Conservation (phyloP, 768 basidiomycete species). For the Pleurotus salmoneostramineus region DNA sequence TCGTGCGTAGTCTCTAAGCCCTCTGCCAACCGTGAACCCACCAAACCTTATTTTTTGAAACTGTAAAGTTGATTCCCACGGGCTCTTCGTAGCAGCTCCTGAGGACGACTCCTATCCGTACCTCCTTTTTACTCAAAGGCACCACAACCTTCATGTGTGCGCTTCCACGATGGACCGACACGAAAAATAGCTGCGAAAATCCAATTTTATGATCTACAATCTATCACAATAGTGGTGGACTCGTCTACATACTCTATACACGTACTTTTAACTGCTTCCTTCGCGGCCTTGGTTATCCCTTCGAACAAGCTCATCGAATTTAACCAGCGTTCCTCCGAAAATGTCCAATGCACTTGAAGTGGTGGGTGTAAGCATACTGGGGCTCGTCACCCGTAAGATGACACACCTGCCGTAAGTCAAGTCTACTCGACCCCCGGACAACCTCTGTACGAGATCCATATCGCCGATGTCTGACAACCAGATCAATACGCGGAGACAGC, state of each 20-base stretch:
- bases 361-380: slow-evolving; percentile 16
- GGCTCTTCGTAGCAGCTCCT: too few species aligned
- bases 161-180: too few species aligned
- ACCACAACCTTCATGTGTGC: too few species aligned
- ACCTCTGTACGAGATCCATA: slow-evolving; percentile 70
- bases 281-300: slow-evolving; percentile 14
- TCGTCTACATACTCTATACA: neutral
- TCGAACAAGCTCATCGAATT: slow-evolving; percentile 51
- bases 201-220: too few species aligned
- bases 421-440: slow-evolving; percentile 84
- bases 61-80: slow-evolving; percentile 8
- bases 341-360: slow-evolving; percentile 55
- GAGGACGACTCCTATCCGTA: too few species aligned
- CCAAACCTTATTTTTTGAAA: slow-evolving; percentile 6
- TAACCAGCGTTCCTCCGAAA: slow-evolving; percentile 64
- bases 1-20: slow-evolving; percentile 22
- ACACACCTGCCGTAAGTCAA: slow-evolving; percentile 78
- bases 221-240: too few species aligned
- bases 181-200: too few species aligned
- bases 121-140: too few species aligned
- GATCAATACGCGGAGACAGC: neutral
- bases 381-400: neutral
- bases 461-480: slow-evolving; percentile 66
- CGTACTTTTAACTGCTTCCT: neutral
- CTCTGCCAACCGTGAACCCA: neutral